Conservation (phyloP, 1,284 basidiomycete genomes). For the Megacollybia platyphylla region DNA sequence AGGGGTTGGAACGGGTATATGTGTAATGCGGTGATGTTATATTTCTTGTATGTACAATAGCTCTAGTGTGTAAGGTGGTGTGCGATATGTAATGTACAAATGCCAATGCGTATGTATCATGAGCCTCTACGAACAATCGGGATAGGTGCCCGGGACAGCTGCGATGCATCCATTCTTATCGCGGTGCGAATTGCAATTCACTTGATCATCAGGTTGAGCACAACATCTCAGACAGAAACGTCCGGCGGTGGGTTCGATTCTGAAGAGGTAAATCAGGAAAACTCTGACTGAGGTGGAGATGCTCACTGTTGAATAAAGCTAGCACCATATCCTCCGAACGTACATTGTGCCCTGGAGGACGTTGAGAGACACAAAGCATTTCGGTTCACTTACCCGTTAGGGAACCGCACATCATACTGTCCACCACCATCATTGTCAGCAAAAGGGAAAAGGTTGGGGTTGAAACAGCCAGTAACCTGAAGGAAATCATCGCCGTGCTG, state of each 20-base stretch:
- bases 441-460: slow-evolving; percentile 24
- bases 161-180: slow-evolving; percentile 28
- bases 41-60: background rate
- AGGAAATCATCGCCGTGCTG: background rate
- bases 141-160: slow-evolving; percentile 31
- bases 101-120: no score
- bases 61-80: background rate
- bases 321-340: slow-evolving; percentile 34
- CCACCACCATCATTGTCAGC: slow-evolving; percentile 27
- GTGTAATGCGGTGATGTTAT: background rate
- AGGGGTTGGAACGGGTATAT: slow-evolving; percentile 3
- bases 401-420: slow-evolving; percentile 36
- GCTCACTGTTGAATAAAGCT: slow-evolving; percentile 39
- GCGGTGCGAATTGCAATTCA: slow-evolving; percentile 37
- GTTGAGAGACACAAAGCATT: no score
- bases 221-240: slow-evolving; percentile 41
- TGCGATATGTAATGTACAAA: no score
- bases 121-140: no score
- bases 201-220: slow-evolving; percentile 23
- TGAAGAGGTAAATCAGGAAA: slow-evolving; percentile 8
- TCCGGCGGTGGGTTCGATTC: slow-evolving; percentile 29
- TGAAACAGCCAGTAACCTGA: slow-evolving; percentile 29
- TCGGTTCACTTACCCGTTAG: slow-evolving; percentile 19
- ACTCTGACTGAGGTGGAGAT: background rate
- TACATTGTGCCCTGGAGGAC: slow-evolving; percentile 23